Percentiles rank a stretch among this genome's conserved stretches.
phyloP scores from a whole-genome alignment of 108 stramenopile species.

The Asterionellopsis glacialis region DNA sequence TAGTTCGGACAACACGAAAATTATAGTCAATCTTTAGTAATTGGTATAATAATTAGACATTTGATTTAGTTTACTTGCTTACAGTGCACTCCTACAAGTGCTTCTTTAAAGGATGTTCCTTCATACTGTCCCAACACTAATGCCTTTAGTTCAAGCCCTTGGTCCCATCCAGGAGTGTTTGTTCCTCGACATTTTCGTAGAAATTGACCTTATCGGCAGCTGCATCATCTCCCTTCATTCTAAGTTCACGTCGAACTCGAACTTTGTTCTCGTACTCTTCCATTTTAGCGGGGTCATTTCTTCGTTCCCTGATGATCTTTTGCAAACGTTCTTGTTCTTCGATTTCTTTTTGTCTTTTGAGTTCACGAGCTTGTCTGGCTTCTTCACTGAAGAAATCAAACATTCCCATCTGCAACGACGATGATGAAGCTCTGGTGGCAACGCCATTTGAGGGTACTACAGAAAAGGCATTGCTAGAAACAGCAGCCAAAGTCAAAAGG shows the following conservation, averaged over 20 bases:
- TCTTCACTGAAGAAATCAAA: slow-evolving; percentile 56
- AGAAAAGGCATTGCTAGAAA: too few species aligned
- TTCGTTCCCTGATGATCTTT: slow-evolving; percentile 43
- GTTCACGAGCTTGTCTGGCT: slow-evolving; percentile 29
- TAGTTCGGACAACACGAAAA: too few species aligned
- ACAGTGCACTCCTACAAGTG: too few species aligned
- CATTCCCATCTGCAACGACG: slow-evolving; percentile 33
- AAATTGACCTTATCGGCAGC: slow-evolving; percentile 13
- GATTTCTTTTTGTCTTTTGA: slow-evolving; percentile 18
- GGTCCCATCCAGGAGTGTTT: slow-evolving; percentile 16
- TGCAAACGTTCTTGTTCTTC: slow-evolving; percentile 47
- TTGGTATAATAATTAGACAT: too few species aligned
- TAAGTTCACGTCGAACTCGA: slow-evolving; percentile 18
- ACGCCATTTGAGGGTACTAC: too few species aligned
- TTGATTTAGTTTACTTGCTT: too few species aligned
- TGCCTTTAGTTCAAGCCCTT: background rate
- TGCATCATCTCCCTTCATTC: slow-evolving; percentile 20
- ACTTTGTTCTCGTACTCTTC: slow-evolving; percentile 37
- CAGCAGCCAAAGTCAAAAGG: too few species aligned
- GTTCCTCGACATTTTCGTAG: slow-evolving; percentile 12
- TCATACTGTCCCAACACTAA: too few species aligned
- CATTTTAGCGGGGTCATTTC: slow-evolving; percentile 35
- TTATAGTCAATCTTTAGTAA: too few species aligned
- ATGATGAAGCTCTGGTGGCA: slow-evolving; percentile 8
- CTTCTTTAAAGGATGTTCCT: too few species aligned